Evolutionary conservation across 2,329 filamentous ascomycete genomes (phyloP).

Genomic region (Aspergillus tanneri): DNA sequence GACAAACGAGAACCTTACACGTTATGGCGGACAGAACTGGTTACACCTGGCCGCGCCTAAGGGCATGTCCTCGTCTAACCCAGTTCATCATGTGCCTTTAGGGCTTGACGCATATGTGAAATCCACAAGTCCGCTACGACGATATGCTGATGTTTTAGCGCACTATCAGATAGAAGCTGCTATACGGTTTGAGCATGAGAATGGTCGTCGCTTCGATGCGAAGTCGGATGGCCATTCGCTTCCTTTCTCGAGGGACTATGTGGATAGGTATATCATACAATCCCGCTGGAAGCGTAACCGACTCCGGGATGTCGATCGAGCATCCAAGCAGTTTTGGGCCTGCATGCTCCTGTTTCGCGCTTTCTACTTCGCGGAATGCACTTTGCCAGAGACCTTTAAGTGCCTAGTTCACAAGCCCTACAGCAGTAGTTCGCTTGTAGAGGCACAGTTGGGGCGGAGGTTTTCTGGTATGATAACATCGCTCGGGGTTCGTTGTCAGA

Average conservation of each 20-base stretch:
- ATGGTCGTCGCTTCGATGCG: conserved; percentile 44
- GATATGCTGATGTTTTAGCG: conserved; percentile 60
- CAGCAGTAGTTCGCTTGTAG: conserved; percentile 21
- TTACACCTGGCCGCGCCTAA: conserved; percentile 34
- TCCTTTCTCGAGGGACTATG: conserved; percentile 50
- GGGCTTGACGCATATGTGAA: conserved; percentile 57
- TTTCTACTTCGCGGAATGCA: conserved; percentile 54
- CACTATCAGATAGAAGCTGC: conserved; percentile 67
- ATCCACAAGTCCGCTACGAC: conserved; percentile 60
- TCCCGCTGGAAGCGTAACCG: conserved; percentile 43
- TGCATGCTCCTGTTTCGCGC: conserved; percentile 58
- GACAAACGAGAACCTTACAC: conserved; percentile 38
- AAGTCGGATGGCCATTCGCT: conserved; percentile 35
- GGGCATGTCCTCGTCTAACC: conserved; percentile 47
- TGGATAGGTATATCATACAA: conserved; percentile 52
- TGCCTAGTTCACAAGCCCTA: conserved; percentile 34
- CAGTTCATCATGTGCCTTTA: conserved; percentile 51
- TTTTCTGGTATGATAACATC: conserved; percentile 33
- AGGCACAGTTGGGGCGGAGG: conserved; percentile 19
- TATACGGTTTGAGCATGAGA: conserved; percentile 54
- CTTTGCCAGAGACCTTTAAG: conserved; percentile 50
- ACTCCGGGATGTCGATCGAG: conserved; percentile 39
- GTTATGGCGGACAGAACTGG: conserved; percentile 46
- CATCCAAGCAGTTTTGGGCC: conserved; percentile 50
- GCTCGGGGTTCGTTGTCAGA: conserved; percentile 32